phyloP scores from a whole-genome alignment of 148 eudicot species.

The Rhododendron vialii region DNA sequence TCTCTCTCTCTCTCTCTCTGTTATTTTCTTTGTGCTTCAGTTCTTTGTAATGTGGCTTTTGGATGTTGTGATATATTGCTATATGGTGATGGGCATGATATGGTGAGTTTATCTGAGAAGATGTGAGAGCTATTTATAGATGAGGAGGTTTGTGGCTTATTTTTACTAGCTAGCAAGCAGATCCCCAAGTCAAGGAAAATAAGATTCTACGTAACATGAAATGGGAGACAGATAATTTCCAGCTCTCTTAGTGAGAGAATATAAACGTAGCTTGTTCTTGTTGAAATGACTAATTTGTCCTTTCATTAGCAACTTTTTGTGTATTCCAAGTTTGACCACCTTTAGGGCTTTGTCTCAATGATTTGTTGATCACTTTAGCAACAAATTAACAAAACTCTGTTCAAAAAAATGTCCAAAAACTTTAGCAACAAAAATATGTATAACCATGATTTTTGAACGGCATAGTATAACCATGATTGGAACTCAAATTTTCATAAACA shows the following conservation, averaged over 20 bases:
- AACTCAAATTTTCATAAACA: too few relatives aligned
- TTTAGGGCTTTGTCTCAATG: background rate
- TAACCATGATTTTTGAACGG: too few relatives aligned
- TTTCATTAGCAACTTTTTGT: background rate
- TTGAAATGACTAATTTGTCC: background rate
- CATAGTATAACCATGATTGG: too few relatives aligned
- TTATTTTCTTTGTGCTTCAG: too few relatives aligned
- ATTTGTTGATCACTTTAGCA: background rate
- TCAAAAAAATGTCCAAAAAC: too few relatives aligned
- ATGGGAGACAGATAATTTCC: background rate
- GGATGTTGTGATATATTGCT: background rate
- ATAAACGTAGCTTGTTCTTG: background rate
- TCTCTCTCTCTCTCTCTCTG: too few relatives aligned
- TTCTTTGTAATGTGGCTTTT: too few relatives aligned
- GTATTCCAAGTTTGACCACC: background rate
- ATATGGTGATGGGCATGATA: background rate
- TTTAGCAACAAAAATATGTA: too few relatives aligned
- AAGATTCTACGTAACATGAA: background rate
- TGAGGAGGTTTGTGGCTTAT: background rate
- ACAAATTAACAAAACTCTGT: too few relatives aligned
- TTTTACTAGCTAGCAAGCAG: background rate
- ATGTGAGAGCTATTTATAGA: slow-evolving; percentile 13
- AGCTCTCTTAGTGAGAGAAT: background rate
- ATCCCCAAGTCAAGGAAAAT: slow-evolving; percentile 9
- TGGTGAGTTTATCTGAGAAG: slow-evolving; percentile 6